A percentile compares a stretch with the other conserved stretches of the same genome.
phyloP scores from a whole-genome alignment of 108 stramenopile species.

The Fistulifera solaris region DNA sequence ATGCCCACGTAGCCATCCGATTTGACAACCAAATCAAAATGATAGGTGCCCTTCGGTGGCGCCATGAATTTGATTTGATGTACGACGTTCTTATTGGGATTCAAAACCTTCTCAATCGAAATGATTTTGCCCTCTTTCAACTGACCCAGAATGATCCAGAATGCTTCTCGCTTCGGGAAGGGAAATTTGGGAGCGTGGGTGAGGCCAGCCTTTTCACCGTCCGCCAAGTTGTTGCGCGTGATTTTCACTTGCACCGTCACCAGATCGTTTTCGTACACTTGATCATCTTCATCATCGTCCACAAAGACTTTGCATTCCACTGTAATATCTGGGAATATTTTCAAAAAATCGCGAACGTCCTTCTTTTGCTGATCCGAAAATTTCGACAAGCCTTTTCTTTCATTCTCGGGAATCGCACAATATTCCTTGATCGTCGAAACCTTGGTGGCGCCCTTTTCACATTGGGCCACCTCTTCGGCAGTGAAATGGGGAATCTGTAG shows the following conservation, averaged over 20 bases:
- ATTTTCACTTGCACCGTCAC: constrained; percentile 85
- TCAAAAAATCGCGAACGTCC: constrained; percentile 70
- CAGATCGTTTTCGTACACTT: constrained; percentile 93
- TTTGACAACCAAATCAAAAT: constrained; percentile 85
- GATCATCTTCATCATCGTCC: constrained; percentile 94
- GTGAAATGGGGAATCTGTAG: constrained; percentile 91
- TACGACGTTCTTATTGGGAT: constrained; percentile 50
- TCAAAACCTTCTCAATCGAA: constrained; percentile 81
- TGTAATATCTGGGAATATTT: constrained; percentile 76
- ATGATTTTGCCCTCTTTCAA: constrained; percentile 83
- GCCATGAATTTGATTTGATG: constrained; percentile 96
- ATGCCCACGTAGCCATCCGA: constrained; percentile 92
- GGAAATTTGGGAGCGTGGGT: constrained; percentile 92
- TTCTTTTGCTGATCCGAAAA: constrained; percentile 75
- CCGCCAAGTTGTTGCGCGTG: constrained; percentile 81
- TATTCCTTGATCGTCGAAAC: constrained; percentile 56
- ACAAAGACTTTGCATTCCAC: constrained; percentile 82
- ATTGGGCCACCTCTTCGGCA: constrained; percentile 61
- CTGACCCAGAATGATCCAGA: constrained; percentile 95
- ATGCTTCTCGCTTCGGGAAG: constrained; percentile 83
- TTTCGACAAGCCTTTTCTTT: constrained; percentile 77
- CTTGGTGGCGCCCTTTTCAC: constrained; percentile 49
- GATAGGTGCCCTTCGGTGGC: constrained; percentile 79
- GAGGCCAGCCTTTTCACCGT: constrained; percentile 80
- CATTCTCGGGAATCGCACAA: constrained; percentile 53